These are phyloP conservation scores for Cutaneotrichosporon mucoides DNA, from an alignment of 1,284 basidiomycete genomes.

Conservation along the genomic window DNA sequence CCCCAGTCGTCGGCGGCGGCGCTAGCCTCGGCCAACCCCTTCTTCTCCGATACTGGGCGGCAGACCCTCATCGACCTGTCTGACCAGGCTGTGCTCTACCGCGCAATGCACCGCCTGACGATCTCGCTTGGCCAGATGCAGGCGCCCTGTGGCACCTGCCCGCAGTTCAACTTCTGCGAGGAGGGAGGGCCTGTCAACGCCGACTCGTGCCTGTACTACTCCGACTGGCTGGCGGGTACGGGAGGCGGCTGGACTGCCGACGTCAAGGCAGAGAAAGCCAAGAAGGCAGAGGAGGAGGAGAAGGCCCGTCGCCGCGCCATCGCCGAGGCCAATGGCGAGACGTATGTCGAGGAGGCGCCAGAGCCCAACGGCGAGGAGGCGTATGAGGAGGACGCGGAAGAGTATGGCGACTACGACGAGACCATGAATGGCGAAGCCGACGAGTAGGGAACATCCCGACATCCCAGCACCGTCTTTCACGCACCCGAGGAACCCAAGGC, in stretches of 20 bases:
- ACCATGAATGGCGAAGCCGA: background rate
- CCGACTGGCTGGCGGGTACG: slow-evolving; percentile 59
- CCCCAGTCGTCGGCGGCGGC: slow-evolving; percentile 3
- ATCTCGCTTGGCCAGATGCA: slow-evolving; percentile 59
- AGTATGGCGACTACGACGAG: slow-evolving; percentile 5
- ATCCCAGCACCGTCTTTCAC: too few relatives aligned
- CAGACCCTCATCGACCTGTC: slow-evolving; percentile 33
- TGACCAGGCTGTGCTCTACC: slow-evolving; percentile 57
- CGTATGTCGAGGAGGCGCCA: slow-evolving; percentile 4
- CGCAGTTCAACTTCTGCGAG: slow-evolving; percentile 71
- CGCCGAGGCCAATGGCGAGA: slow-evolving; percentile 18
- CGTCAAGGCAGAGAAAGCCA: slow-evolving; percentile 24
- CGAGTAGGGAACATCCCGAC: too few relatives aligned
- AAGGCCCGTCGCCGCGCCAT: slow-evolving; percentile 11
- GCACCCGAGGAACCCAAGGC: too few relatives aligned
- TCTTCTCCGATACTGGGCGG: slow-evolving; percentile 19
- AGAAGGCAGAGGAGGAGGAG: slow-evolving; percentile 21
- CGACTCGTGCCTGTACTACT: slow-evolving; percentile 66
- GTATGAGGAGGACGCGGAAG: slow-evolving; percentile 5
- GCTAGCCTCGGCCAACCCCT: slow-evolving; percentile 17
- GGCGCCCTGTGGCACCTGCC: slow-evolving; percentile 68
- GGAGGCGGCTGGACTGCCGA: slow-evolving; percentile 38
- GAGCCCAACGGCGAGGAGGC: slow-evolving; percentile 5
- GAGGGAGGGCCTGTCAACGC: slow-evolving; percentile 72
- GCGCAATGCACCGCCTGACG: slow-evolving; percentile 58